Conservation (phyloP, 2,329 filamentous ascomycete genomes). For the Scopulariopsis brevicaulis region DNA sequence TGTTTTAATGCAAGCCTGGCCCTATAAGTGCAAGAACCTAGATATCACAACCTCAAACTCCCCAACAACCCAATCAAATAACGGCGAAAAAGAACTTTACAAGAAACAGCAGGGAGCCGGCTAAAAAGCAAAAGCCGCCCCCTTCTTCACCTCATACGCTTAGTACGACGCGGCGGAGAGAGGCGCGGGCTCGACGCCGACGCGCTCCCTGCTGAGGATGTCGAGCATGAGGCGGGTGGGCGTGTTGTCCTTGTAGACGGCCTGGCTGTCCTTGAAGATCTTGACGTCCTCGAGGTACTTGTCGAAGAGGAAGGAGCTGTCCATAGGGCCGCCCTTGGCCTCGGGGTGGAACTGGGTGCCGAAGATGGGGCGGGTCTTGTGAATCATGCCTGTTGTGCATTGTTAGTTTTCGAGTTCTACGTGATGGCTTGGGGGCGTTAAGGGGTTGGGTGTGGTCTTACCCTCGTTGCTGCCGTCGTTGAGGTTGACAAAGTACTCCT, state of each 20-base stretch:
- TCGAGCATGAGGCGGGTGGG: slow-evolving; percentile 84
- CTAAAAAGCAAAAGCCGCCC: too few species aligned
- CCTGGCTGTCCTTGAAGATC: slow-evolving; percentile 77
- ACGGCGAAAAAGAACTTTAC: neutral
- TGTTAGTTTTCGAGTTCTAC: slow-evolving; percentile 17
- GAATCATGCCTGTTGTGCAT: slow-evolving; percentile 58
- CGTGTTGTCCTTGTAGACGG: slow-evolving; percentile 72
- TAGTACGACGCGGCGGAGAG: slow-evolving; percentile 27
- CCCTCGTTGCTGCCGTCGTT: slow-evolving; percentile 96
- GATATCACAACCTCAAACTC: slow-evolving; percentile 2
- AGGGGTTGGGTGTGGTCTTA: neutral
- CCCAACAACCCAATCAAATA: neutral
- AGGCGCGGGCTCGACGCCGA: slow-evolving; percentile 67
- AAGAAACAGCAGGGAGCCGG: too few species aligned
- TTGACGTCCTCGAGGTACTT: slow-evolving; percentile 86
- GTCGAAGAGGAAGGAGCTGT: slow-evolving; percentile 93
- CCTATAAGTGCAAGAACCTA: too few species aligned
- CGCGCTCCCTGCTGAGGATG: slow-evolving; percentile 84
- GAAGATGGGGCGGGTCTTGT: slow-evolving; percentile 93
- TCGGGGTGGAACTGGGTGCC: slow-evolving; percentile 98
- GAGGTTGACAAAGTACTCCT: slow-evolving; percentile 97
- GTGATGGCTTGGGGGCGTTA: too few species aligned
- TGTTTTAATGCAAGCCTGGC: too few species aligned
- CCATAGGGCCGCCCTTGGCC: slow-evolving; percentile 92
- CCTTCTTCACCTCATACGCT: too few species aligned